Conservation (phyloP, 495 filamentous ascomycete genomes). For the Hypoxylon rickii region DNA sequence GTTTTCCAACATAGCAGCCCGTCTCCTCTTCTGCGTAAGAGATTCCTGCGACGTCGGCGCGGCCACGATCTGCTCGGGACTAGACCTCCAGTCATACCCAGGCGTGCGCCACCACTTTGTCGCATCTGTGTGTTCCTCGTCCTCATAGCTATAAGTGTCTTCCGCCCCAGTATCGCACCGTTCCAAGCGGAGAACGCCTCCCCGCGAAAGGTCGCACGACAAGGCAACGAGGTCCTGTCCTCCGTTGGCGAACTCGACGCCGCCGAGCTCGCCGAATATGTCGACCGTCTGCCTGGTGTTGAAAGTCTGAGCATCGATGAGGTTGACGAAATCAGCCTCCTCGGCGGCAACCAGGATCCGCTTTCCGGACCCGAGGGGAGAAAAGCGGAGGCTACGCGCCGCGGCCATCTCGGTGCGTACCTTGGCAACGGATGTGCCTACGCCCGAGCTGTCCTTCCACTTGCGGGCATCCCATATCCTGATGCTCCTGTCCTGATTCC, state of each 20-base stretch:
- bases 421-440: slow-evolving; percentile 56
- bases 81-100: slow-evolving; percentile 43
- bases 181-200: slow-evolving; percentile 80
- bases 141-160: slow-evolving; percentile 43
- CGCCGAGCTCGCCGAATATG: slow-evolving; percentile 85
- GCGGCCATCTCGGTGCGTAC: slow-evolving; percentile 78
- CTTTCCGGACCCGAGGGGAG: slow-evolving; percentile 74
- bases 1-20: slow-evolving; percentile 35
- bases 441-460: slow-evolving; percentile 58
- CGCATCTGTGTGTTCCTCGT: slow-evolving; percentile 2
- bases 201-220: slow-evolving; percentile 74
- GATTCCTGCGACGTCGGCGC: slow-evolving; percentile 31
- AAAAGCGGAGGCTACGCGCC: slow-evolving; percentile 78
- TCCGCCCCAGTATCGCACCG: slow-evolving; percentile 54
- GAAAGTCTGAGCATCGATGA: slow-evolving; percentile 76
- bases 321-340: slow-evolving; percentile 78
- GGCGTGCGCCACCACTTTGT: slow-evolving; percentile 12
- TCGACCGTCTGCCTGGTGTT: slow-evolving; percentile 73
- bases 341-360: slow-evolving; percentile 79
- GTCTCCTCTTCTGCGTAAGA: slow-evolving; percentile 37
- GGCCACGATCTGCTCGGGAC: slow-evolving; percentile 36
- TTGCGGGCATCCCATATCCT: slow-evolving; percentile 86
- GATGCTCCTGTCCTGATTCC: slow-evolving; percentile 84
- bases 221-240: slow-evolving; percentile 74
- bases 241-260: slow-evolving; percentile 72